Conservation (phyloP, 495 filamentous ascomycete genomes). For the Penicillium taxi region DNA sequence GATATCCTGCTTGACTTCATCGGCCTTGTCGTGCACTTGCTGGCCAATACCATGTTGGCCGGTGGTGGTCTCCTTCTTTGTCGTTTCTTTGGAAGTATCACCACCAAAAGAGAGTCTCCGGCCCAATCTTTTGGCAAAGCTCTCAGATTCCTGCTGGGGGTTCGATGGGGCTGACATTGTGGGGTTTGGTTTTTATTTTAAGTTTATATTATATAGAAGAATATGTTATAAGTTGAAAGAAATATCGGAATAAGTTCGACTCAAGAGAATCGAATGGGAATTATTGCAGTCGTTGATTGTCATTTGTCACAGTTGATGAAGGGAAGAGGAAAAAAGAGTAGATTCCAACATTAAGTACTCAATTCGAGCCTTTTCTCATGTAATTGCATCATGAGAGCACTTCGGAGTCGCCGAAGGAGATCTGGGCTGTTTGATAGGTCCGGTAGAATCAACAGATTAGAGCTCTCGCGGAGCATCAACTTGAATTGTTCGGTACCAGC, state of each 20-base stretch:
- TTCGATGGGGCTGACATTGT: constrained; percentile 16
- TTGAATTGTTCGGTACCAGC: neutral
- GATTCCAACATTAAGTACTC: constrained; percentile 11
- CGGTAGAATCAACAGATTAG: constrained; percentile 1
- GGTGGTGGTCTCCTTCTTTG: constrained; percentile 4
- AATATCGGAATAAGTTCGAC: neutral
- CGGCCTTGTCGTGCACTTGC: constrained; percentile 8
- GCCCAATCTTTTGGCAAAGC: constrained; percentile 14
- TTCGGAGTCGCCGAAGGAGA: constrained; percentile 8
- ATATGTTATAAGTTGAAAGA: neutral
- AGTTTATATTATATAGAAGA: neutral
- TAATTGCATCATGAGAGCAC: constrained; percentile 20
- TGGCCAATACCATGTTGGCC: constrained; percentile 8
- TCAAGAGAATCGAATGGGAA: constrained; percentile 4
- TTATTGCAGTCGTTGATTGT: constrained; percentile 15
- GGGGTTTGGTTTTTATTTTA: constrained; percentile 3
- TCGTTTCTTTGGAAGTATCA: constrained; percentile 8
- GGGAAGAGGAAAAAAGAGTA: neutral
- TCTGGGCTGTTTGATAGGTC: too few species aligned
- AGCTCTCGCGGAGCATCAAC: neutral
- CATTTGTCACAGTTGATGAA: constrained; percentile 7
- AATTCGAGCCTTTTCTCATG: neutral
- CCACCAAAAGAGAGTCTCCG: constrained; percentile 15
- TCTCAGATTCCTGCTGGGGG: constrained; percentile 8
- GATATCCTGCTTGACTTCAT: constrained; percentile 6